These are phyloP conservation scores for Alternaria metachromatica DNA, from an alignment of 2,329 filamentous ascomycete species.

Conservation along the genomic window DNA sequence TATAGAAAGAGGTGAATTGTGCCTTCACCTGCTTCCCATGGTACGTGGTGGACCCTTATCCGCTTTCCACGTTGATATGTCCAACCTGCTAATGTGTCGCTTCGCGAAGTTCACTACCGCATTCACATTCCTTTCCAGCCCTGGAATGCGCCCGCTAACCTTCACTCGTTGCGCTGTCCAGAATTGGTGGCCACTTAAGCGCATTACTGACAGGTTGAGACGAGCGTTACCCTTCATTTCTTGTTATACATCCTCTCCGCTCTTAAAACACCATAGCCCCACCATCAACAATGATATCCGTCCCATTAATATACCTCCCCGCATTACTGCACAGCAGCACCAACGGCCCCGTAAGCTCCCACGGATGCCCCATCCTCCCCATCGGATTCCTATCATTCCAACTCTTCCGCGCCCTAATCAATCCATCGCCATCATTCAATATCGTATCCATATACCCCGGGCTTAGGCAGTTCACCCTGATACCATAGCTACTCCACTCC, in stretches of 20 bases:
- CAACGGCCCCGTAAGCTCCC: conserved; percentile 68
- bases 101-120: neutral
- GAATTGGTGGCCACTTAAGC: too few relatives aligned
- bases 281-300: conserved; percentile 71
- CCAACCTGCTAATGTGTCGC: neutral
- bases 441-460: conserved; percentile 82
- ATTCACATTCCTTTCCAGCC: too few relatives aligned
- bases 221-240: too few relatives aligned
- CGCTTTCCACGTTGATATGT: too few relatives aligned
- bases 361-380: conserved; percentile 69
- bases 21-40: neutral
- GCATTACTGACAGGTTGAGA: too few relatives aligned
- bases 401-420: conserved; percentile 60
- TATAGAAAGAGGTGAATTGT: neutral
- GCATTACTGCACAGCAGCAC: conserved; percentile 67
- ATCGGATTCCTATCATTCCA: conserved; percentile 68
- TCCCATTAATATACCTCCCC: conserved; percentile 72
- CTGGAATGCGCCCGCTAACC: too few relatives aligned
- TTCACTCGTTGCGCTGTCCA: too few relatives aligned
- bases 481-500: conserved; percentile 75
- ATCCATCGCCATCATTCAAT: conserved; percentile 69
- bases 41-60: neutral
- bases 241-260: too few relatives aligned
- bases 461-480: conserved; percentile 72
- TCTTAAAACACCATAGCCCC: conserved; percentile 44